These are phyloP conservation scores for slime mould (Dictyostelium discoideum) DNA, from an alignment of 78 protist genomes.

Conservation along the genomic window dicty_2.7 NC_007088.5:5368001-5368500, in stretches of 20 bases:
- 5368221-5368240: not conserved
- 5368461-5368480: not conserved
- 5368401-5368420: not conserved
- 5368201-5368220: slow-evolving; percentile 32
- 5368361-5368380: not conserved
- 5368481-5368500: not conserved
- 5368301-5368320: slow-evolving; percentile 39
- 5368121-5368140: slow-evolving; percentile 57
- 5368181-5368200: slow-evolving; percentile 63
- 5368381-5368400: not conserved
- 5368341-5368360: slow-evolving; percentile 1
- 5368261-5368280: slow-evolving; percentile 78
- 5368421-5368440: not conserved
- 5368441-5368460: slow-evolving; percentile 2
- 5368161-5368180: slow-evolving; percentile 56
- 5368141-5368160: slow-evolving; percentile 58
- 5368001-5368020: not conserved
- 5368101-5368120: slow-evolving; percentile 66
- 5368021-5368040: slow-evolving; percentile 62
- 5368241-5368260: slow-evolving; percentile 38
- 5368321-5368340: slow-evolving; percentile 73
- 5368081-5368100: slow-evolving; percentile 14
- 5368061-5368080: slow-evolving; percentile 49
- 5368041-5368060: slow-evolving; percentile 31
- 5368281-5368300: slow-evolving; percentile 64